These are phyloP conservation scores for Boletus semigastroideus DNA, from an alignment of 1,284 basidiomycete genomes.

Conservation along the genomic window DNA sequence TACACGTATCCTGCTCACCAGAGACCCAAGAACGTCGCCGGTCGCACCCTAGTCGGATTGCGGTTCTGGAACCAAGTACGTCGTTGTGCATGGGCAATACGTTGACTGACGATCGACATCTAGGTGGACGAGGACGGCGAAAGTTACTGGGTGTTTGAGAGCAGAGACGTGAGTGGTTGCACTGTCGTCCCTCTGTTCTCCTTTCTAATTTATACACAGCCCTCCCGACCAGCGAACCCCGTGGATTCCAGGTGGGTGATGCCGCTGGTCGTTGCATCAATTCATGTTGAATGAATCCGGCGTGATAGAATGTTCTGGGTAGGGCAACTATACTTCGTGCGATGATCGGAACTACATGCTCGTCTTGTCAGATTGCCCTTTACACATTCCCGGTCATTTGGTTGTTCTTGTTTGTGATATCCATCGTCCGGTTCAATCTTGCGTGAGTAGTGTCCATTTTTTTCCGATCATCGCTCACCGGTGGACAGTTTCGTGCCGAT, in stretches of 20 bases:
- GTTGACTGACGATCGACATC: constrained; percentile 11
- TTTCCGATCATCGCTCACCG: constrained; percentile 6
- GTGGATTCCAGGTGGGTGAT: constrained; percentile 80
- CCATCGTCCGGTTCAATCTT: constrained; percentile 83
- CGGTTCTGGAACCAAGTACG: constrained; percentile 93
- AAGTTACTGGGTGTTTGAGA: constrained; percentile 95
- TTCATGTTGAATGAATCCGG: constrained; percentile 9
- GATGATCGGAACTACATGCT: constrained; percentile 9
- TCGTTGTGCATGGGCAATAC: background rate
- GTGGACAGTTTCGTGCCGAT: constrained; percentile 77
- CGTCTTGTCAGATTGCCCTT: constrained; percentile 65
- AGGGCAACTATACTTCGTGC: constrained; percentile 14
- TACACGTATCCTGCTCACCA: background rate
- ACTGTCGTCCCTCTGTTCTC: background rate
- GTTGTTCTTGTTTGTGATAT: constrained; percentile 83
- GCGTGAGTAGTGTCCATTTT: constrained; percentile 53
- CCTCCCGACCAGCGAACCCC: constrained; percentile 85
- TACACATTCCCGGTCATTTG: constrained; percentile 90
- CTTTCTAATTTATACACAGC: constrained; percentile 47
- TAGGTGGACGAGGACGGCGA: constrained; percentile 93
- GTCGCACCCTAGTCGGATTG: constrained; percentile 86
- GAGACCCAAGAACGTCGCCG: constrained; percentile 77
- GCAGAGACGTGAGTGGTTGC: constrained; percentile 71
- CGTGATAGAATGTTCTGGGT: constrained; percentile 89
- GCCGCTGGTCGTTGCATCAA: constrained; percentile 1